phyloP scores from a whole-genome alignment of 129 eudicot species.

The Saposhnikovia divaricata region DNA sequence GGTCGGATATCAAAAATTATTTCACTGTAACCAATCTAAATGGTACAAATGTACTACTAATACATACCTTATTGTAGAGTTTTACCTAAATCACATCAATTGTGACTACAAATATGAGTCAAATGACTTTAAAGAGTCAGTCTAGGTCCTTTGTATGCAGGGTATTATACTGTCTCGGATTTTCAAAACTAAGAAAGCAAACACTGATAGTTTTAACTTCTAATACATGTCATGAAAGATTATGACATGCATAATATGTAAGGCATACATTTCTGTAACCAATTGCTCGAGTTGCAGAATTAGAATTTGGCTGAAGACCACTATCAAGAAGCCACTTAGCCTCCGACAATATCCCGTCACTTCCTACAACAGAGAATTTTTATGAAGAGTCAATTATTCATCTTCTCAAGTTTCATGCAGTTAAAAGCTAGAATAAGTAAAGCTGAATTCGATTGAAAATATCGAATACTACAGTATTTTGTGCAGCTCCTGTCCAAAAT shows the following conservation, averaged over 20 bases:
- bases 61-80: not conserved
- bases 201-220: not conserved
- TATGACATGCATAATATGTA: not conserved
- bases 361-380: slow-evolving; percentile 30
- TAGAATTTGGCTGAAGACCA: slow-evolving; percentile 82
- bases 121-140: not conserved
- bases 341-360: slow-evolving; percentile 77
- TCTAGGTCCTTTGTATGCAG: not conserved
- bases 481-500: not conserved
- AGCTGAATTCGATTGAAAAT: not conserved
- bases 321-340: slow-evolving; percentile 90
- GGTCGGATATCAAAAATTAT: not conserved
- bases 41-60: not conserved
- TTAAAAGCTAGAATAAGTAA: not conserved
- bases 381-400: not conserved
- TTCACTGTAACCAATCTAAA: not conserved
- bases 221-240: not conserved
- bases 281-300: slow-evolving; percentile 96
- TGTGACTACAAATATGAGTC: not conserved
- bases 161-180: not conserved
- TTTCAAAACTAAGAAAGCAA: not conserved
- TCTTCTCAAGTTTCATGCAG: not conserved
- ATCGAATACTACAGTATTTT: not conserved
- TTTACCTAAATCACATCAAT: not conserved
- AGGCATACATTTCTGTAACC: slow-evolving; percentile 81